Evolutionary conservation across 345 rosid genomes (phyloP).

Genomic region (Arabis hirsuta): DNA sequence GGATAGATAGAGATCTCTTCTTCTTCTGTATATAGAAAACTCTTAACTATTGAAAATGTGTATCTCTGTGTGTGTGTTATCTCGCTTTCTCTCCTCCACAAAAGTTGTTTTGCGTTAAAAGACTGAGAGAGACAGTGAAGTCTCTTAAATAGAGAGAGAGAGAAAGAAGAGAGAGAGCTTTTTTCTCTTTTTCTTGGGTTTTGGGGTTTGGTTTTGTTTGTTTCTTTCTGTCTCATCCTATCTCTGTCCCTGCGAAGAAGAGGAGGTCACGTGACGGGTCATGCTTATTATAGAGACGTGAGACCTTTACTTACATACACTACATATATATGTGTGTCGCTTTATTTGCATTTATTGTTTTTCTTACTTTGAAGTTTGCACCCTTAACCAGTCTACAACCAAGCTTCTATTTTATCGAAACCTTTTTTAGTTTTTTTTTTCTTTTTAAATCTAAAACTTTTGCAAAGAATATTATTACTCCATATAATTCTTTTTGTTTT

Average conservation of each 20-base stretch:
- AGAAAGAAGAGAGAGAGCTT: background rate
- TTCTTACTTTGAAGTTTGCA: constrained; percentile 39
- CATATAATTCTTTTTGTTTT: too few relatives aligned
- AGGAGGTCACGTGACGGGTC: constrained; percentile 67
- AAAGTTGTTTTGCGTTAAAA: constrained; percentile 45
- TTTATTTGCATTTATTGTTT: background rate
- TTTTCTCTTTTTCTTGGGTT: constrained; percentile 42
- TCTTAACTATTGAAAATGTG: constrained; percentile 46
- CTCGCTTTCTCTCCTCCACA: constrained; percentile 48
- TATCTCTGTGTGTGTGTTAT: constrained; percentile 39
- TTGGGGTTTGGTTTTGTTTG: constrained; percentile 51
- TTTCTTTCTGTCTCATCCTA: constrained; percentile 44
- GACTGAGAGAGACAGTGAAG: constrained; percentile 51
- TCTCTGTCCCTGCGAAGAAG: constrained; percentile 42
- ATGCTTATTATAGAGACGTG: constrained; percentile 44
- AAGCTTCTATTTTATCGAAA: constrained; percentile 25
- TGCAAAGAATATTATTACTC: background rate
- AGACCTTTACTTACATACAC: constrained; percentile 37
- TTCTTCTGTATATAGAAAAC: constrained; percentile 48
- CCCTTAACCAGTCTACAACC: constrained; percentile 17
- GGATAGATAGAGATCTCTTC: background rate
- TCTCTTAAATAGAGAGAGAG: constrained; percentile 46
- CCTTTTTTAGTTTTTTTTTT: too few relatives aligned
- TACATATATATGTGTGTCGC: background rate
- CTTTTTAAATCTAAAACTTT: background rate